phyloP scores from a whole-genome alignment of 176 grass and related monocot genomes.

The Tillandsia fasciculata region DNA sequence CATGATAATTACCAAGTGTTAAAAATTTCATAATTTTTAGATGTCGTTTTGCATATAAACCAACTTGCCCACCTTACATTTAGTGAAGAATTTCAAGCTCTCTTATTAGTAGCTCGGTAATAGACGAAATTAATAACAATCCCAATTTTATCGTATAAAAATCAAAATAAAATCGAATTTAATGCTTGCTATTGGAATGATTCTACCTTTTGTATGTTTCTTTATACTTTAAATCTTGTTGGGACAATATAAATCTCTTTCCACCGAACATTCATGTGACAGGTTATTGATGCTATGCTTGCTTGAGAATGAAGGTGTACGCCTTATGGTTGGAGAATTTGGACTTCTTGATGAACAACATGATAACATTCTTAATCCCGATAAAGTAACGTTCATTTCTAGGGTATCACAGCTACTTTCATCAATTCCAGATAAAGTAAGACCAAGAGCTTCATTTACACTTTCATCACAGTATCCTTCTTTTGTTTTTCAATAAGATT shows the following conservation, averaged over 20 bases:
- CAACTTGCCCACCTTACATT: too few species aligned
- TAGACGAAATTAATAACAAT: too few species aligned
- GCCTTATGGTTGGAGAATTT: conserved; percentile 53
- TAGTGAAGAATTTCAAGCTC: too few species aligned
- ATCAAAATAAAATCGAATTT: too few species aligned
- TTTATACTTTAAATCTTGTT: too few species aligned
- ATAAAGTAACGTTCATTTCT: conserved; percentile 34
- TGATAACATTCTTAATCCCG: conserved; percentile 30
- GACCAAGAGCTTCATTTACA: conserved; percentile 35
- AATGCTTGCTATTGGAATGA: too few species aligned
- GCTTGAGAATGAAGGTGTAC: conserved; percentile 64
- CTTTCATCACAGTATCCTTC: conserved; percentile 68
- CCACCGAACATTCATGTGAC: conserved; percentile 8
- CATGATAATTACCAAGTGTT: too few species aligned
- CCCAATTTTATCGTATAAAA: too few species aligned
- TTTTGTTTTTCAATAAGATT: not conserved
- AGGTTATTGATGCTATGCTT: conserved; percentile 75
- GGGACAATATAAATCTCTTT: not conserved
- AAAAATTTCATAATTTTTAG: too few species aligned
- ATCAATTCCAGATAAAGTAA: conserved; percentile 95
- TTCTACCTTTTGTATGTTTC: too few species aligned
- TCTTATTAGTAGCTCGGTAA: too few species aligned
- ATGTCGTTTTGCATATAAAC: too few species aligned
- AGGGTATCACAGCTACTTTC: conserved; percentile 62
- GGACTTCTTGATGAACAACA: conserved; percentile 23